A percentile compares a stretch with the other conserved stretches of the same genome.
Conservation (phyloP, 176 grass and related monocot species). For the Carex scoparia region DNA sequence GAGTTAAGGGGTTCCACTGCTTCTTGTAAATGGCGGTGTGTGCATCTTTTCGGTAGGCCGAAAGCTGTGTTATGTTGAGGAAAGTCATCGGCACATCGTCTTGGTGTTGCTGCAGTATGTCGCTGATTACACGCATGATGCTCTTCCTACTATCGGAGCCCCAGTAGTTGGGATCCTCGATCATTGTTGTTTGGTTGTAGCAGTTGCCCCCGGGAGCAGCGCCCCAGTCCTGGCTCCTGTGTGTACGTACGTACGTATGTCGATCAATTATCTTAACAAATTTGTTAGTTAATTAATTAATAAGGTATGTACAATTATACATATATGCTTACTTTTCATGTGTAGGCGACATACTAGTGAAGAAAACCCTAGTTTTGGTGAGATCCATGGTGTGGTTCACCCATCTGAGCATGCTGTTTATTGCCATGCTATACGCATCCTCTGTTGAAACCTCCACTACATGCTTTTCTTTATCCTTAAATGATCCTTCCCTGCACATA, state of each 20-base stretch:
- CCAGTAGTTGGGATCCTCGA: constrained; percentile 62
- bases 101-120: constrained; percentile 43
- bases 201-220: constrained; percentile 48
- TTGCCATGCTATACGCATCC: constrained; percentile 67
- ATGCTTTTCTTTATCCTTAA: constrained; percentile 29
- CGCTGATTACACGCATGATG: constrained; percentile 51
- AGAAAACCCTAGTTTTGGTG: constrained; percentile 63
- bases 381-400: constrained; percentile 64
- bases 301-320: neutral
- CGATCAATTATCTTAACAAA: neutral
- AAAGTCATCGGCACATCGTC: constrained; percentile 40
- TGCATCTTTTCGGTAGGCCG: constrained; percentile 28
- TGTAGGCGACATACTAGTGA: constrained; percentile 77
- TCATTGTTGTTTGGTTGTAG: constrained; percentile 78
- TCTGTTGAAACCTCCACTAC: constrained; percentile 54
- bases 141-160: constrained; percentile 59
- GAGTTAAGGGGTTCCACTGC: neutral
- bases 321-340: constrained; percentile 48
- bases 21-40: constrained; percentile 39
- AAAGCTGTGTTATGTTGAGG: constrained; percentile 37
- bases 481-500: constrained; percentile 35
- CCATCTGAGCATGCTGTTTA: constrained; percentile 70
- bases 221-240: constrained; percentile 84
- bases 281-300: neutral
- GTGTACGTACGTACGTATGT: neutral